A percentile compares a stretch with the other conserved stretches of the same genome.
Conservation (phyloP, 441 rosid species). For the Flueggea neowawraea region DNA sequence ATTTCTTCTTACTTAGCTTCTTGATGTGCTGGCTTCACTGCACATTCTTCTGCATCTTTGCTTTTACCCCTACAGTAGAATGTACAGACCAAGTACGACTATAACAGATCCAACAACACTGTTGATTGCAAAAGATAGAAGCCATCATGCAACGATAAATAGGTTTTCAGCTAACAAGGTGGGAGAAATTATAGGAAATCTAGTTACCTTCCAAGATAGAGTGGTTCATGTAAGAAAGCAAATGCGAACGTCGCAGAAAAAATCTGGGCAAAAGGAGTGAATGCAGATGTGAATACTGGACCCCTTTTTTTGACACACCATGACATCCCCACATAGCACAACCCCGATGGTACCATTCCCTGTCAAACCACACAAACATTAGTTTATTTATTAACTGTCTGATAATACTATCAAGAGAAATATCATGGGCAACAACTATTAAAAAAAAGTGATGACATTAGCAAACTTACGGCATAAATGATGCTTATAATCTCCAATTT, state of each 20-base stretch:
- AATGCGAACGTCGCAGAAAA: slow-evolving; percentile 52
- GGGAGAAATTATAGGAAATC: not conserved
- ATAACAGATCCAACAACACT: slow-evolving; percentile 49
- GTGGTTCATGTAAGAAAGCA: slow-evolving; percentile 51
- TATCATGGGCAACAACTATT: no score
- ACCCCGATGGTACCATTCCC: slow-evolving; percentile 64
- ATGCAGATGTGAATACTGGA: slow-evolving; percentile 66
- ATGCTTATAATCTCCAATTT: slow-evolving; percentile 41
- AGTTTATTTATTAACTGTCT: no score
- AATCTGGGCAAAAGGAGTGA: slow-evolving; percentile 62
- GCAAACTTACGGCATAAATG: slow-evolving; percentile 14
- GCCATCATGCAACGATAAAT: no score
- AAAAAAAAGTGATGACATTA: no score
- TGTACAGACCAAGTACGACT: slow-evolving; percentile 61
- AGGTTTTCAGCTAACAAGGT: not conserved
- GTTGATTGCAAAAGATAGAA: slow-evolving; percentile 10
- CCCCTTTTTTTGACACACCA: slow-evolving; percentile 74
- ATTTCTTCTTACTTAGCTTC: no score
- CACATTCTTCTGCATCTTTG: slow-evolving; percentile 21
- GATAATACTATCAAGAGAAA: no score
- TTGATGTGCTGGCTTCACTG: no score
- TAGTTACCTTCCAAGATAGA: slow-evolving; percentile 53
- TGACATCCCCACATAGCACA: slow-evolving; percentile 64
- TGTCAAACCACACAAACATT: slow-evolving; percentile 9
- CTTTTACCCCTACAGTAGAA: slow-evolving; percentile 70